Evolutionary conservation across 2,329 filamentous ascomycete genomes (phyloP).

Genomic region (Xylaria sp.): DNA sequence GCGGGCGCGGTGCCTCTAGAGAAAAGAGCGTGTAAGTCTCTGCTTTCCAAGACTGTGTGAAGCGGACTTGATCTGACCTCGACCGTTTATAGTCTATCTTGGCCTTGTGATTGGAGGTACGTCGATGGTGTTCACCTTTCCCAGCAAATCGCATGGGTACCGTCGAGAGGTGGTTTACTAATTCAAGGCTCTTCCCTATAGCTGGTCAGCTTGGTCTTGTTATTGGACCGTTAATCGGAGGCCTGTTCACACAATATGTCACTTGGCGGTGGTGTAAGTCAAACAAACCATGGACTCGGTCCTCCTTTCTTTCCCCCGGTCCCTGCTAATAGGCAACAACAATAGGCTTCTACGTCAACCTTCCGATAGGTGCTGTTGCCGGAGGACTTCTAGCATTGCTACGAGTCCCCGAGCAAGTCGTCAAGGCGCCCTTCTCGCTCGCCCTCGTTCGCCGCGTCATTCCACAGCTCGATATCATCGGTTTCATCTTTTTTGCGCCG

Average conservation of each 20-base stretch:
- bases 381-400: conserved; percentile 48
- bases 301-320: background rate
- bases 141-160: background rate
- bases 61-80: conserved; percentile 11
- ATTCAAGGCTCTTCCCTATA: conserved; percentile 10
- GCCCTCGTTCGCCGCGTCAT: conserved; percentile 44
- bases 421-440: conserved; percentile 45
- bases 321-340: conserved; percentile 46
- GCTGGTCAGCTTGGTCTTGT: conserved; percentile 33
- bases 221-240: conserved; percentile 38
- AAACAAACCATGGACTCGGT: background rate
- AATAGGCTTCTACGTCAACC: conserved; percentile 54
- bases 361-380: conserved; percentile 55
- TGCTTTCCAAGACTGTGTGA: background rate
- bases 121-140: conserved; percentile 51
- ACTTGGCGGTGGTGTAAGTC: conserved; percentile 39
- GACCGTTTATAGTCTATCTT: conserved; percentile 30
- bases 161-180: background rate
- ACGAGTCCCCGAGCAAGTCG: conserved; percentile 51
- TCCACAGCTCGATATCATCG: conserved; percentile 53
- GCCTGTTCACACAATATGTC: conserved; percentile 37
- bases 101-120: conserved; percentile 60
- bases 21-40: conserved; percentile 52
- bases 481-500: conserved; percentile 56
- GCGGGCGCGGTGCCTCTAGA: conserved; percentile 52